Conservation (phyloP, 2,329 filamentous ascomycete genomes). For the Chrysoporthe austroafricana region DNA sequence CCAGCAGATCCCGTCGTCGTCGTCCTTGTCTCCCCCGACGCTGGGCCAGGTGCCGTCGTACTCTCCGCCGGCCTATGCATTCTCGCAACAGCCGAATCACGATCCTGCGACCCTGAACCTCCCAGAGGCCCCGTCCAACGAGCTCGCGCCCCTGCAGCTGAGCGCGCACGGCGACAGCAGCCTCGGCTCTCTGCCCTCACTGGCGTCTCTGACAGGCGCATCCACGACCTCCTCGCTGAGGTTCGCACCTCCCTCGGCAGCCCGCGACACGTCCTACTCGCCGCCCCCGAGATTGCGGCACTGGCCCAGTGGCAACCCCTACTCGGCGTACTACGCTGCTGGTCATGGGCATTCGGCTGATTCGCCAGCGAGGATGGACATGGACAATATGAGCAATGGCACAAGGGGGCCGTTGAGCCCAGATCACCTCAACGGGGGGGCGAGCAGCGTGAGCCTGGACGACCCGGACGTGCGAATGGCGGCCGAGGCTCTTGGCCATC, state of each 20-base stretch:
- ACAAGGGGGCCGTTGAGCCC: conserved; percentile 51
- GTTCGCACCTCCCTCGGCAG: conserved; percentile 34
- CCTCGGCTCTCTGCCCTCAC: conserved; percentile 44
- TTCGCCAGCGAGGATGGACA: conserved; percentile 53
- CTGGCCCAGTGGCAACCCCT: conserved; percentile 55
- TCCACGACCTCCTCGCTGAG: conserved; percentile 28
- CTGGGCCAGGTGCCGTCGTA: conserved; percentile 37
- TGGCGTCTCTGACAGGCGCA: conserved; percentile 45
- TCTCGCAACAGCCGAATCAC: conserved; percentile 36
- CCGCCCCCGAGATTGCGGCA: conserved; percentile 36
- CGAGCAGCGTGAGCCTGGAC: conserved; percentile 61
- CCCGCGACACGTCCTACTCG: conserved; percentile 27
- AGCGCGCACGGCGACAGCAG: conserved; percentile 33
- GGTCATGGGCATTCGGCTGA: conserved; percentile 49
- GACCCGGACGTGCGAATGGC: conserved; percentile 71
- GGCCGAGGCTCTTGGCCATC: conserved; percentile 75
- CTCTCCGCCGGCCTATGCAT: conserved; percentile 43
- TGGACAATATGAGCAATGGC: conserved; percentile 46
- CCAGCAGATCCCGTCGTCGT: conserved; percentile 20
- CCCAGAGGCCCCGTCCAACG: conserved; percentile 41
- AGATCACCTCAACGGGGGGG: conserved; percentile 49
- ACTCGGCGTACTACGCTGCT: conserved; percentile 52
- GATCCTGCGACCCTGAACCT: conserved; percentile 40
- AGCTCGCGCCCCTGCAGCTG: conserved; percentile 49
- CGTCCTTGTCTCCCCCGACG: conserved; percentile 31